Evolutionary conservation across 306 rosid genomes (phyloP).

Genomic region (Citrullus amarus): DNA sequence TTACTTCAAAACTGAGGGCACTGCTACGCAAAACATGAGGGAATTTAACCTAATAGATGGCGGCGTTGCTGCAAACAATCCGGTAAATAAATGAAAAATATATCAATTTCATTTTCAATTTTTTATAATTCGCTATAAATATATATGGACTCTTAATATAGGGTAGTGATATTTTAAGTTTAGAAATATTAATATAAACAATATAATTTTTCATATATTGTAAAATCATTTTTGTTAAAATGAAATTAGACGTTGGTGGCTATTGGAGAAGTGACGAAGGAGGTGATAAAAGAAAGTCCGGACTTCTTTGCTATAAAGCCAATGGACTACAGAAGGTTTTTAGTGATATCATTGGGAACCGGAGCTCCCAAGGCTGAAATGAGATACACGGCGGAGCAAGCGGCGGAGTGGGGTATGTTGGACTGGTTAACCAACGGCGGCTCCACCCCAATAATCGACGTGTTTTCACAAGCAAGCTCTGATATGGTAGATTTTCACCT

Average conservation of each 20-base stretch:
- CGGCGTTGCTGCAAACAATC: constrained; percentile 35
- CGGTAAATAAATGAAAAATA: constrained; percentile 10
- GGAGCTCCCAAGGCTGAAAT: constrained; percentile 22
- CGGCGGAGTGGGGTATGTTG: constrained; percentile 26
- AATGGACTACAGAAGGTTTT: constrained; percentile 17
- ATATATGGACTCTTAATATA: not conserved
- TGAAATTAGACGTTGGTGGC: constrained; percentile 37
- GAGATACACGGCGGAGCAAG: constrained; percentile 17
- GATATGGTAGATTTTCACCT: constrained; percentile 20
- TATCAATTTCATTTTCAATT: too few relatives aligned
- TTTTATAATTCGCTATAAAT: too few relatives aligned
- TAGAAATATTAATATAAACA: too few relatives aligned
- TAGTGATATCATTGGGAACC: constrained; percentile 43
- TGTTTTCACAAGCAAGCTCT: constrained; percentile 11
- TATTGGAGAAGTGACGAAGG: constrained; percentile 29
- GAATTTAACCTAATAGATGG: constrained; percentile 38
- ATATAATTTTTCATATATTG: too few relatives aligned
- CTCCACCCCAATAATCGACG: constrained; percentile 20
- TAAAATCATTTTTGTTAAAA: not conserved
- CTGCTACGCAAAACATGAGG: not conserved
- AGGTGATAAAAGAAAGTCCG: constrained; percentile 16
- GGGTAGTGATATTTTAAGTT: too few relatives aligned
- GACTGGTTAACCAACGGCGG: constrained; percentile 28
- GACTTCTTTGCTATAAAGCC: constrained; percentile 13
- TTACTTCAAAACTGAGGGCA: constrained; percentile 14